Conservation (phyloP, 2,329 filamentous ascomycete species). For the Diaporthe ilicicola region DNA sequence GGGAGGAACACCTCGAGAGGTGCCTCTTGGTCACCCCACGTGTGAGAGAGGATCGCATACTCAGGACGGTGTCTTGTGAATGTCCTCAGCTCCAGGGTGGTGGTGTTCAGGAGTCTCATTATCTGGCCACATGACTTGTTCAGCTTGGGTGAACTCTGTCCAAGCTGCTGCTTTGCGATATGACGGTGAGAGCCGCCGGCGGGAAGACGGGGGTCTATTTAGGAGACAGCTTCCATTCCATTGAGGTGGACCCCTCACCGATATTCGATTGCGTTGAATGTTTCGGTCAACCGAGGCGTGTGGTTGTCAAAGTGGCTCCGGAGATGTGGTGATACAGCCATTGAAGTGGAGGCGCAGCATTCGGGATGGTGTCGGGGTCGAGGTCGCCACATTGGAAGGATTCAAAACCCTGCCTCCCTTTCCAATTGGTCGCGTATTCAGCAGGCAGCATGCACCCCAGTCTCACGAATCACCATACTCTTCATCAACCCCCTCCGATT, state of each 20-base stretch:
- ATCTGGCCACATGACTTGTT: not conserved
- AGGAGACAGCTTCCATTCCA: too few species aligned
- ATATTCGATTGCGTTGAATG: not conserved
- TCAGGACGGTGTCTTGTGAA: conserved; percentile 31
- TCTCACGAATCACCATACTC: not conserved
- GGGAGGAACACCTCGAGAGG: conserved; percentile 36
- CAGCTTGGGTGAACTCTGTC: not conserved
- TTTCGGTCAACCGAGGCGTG: not conserved
- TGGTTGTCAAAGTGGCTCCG: not conserved
- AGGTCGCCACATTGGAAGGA: conserved; percentile 1
- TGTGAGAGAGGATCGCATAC: conserved; percentile 52
- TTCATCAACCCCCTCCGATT: too few species aligned
- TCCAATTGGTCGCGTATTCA: not conserved
- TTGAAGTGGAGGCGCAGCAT: not conserved
- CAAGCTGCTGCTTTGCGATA: too few species aligned
- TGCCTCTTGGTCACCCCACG: conserved; percentile 46
- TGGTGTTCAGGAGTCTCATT: conserved; percentile 25
- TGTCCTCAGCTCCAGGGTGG: conserved; percentile 12
- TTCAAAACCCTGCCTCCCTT: not conserved
- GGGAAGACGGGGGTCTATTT: too few species aligned
- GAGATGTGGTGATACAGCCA: not conserved
- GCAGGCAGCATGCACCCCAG: not conserved
- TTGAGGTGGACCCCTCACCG: not conserved
- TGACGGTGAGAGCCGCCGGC: too few species aligned
- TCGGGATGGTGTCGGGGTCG: not conserved